A percentile compares a stretch with the other conserved stretches of the same genome.
phyloP scores from a whole-genome alignment of 192 early-diverging fungal species.

The Umbelopsis sp. region DNA sequence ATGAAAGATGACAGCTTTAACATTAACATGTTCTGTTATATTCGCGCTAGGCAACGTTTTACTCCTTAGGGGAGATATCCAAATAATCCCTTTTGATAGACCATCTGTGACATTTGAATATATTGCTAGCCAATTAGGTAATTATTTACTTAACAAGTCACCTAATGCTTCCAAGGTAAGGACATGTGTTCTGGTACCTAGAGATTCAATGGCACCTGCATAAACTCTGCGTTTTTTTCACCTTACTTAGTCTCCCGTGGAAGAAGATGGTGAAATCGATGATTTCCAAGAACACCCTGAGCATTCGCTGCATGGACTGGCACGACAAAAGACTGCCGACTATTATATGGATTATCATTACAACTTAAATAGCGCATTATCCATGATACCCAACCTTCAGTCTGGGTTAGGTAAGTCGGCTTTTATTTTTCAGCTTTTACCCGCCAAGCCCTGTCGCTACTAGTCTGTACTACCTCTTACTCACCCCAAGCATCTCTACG shows the following conservation, averaged over 20 bases:
- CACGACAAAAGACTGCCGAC: conserved; percentile 27
- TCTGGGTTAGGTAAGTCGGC: conserved; percentile 44
- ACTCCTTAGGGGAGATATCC: conserved; percentile 68
- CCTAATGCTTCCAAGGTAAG: conserved; percentile 26
- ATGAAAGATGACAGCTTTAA: too few species aligned
- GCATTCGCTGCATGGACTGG: conserved; percentile 3
- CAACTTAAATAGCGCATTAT: conserved; percentile 57
- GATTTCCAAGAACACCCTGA: too few species aligned
- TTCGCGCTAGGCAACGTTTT: conserved; percentile 69
- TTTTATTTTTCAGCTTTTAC: not conserved
- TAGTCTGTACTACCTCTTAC: not conserved
- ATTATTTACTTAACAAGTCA: conserved; percentile 63
- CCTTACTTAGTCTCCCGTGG: too few species aligned
- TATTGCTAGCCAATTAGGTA: conserved; percentile 72
- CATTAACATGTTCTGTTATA: too few species aligned
- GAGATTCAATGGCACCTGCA: too few species aligned
- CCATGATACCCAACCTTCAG: conserved; percentile 61
- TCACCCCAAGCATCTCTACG: not conserved
- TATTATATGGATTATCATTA: conserved; percentile 43
- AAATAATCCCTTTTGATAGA: conserved; percentile 53
- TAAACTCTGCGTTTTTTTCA: too few species aligned
- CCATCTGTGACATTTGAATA: conserved; percentile 65
- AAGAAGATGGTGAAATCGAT: not conserved
- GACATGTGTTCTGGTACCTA: not conserved
- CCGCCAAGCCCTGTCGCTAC: not conserved